A percentile compares a stretch with the other conserved stretches of the same genome.
Evolutionary conservation across 768 basidiomycete species (phyloP).

Genomic region (Hericium alpestre): DNA sequence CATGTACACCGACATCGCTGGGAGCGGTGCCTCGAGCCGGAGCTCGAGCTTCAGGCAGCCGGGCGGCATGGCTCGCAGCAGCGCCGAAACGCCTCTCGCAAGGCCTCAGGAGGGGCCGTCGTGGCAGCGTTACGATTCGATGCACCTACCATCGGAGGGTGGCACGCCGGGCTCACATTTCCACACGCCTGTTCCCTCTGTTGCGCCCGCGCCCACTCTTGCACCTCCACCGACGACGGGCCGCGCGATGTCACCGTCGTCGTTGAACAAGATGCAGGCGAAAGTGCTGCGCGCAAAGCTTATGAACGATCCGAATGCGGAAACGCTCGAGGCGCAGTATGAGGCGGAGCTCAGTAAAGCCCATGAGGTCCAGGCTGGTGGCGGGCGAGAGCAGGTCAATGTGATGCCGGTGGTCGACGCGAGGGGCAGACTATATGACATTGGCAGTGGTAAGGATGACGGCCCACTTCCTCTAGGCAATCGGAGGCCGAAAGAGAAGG

Average conservation of each 20-base stretch:
- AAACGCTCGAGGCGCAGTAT: constrained; percentile 74
- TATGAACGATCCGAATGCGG: constrained; percentile 69
- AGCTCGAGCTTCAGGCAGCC: constrained; percentile 85
- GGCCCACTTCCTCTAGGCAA: constrained; percentile 48
- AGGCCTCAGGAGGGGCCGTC: constrained; percentile 22
- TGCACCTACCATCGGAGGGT: constrained; percentile 50
- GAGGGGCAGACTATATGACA: constrained; percentile 78
- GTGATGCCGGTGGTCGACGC: constrained; percentile 85
- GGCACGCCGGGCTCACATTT: constrained; percentile 50
- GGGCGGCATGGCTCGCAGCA: constrained; percentile 44
- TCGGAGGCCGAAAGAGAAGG: constrained; percentile 69
- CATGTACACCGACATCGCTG: constrained; percentile 57
- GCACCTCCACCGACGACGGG: constrained; percentile 9
- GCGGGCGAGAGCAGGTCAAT: constrained; percentile 55
- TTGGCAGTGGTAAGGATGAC: constrained; percentile 70
- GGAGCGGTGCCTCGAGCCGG: constrained; percentile 62
- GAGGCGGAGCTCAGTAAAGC: constrained; percentile 52
- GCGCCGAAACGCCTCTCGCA: constrained; percentile 48
- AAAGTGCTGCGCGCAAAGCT: constrained; percentile 86
- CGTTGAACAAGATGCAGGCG: constrained; percentile 87
- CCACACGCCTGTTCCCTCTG: constrained; percentile 82
- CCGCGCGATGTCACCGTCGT: constrained; percentile 60
- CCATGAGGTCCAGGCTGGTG: constrained; percentile 17
- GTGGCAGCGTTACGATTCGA: constrained; percentile 48
- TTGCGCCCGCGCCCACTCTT: constrained; percentile 46